A percentile compares a stretch with the other conserved stretches of the same genome.
Evolutionary conservation across 163 green algal species (phyloP).

Genomic region (Scenedesmus sp.): DNA sequence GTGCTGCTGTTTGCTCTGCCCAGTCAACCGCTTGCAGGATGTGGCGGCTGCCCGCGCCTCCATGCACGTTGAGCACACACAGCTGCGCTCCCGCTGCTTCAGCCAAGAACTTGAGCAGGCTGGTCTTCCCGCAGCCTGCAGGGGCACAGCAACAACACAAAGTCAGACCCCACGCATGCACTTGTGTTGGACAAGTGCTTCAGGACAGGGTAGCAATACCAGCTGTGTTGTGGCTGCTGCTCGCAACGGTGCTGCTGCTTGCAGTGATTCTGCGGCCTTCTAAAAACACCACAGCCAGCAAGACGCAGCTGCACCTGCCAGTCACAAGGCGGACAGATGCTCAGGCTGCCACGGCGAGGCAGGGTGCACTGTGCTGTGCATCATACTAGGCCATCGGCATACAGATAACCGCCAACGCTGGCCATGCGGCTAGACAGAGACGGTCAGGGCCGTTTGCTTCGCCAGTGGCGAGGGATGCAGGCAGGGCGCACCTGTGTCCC

Average conservation of each 20-base stretch:
- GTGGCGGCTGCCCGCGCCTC: conserved; percentile 23
- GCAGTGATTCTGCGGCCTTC: no score
- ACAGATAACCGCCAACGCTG: no score
- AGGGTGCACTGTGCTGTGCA: no score
- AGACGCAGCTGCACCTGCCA: no score
- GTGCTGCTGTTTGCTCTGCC: conserved; percentile 14
- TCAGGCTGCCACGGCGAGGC: no score
- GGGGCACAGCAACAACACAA: not conserved
- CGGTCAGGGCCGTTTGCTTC: no score
- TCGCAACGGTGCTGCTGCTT: no score
- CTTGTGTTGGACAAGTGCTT: not conserved
- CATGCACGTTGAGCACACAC: conserved; percentile 55
- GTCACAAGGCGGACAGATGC: no score
- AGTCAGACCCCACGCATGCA: not conserved
- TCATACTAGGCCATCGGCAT: no score
- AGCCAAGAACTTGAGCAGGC: conserved; percentile 54
- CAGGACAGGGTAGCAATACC: not conserved
- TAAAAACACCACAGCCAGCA: no score
- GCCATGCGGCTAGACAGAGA: no score
- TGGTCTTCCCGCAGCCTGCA: conserved; percentile 63
- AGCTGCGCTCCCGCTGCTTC: conserved; percentile 34
- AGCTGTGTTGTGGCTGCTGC: not conserved
- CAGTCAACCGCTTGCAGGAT: conserved; percentile 46
- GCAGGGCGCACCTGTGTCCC: conserved; percentile 45
- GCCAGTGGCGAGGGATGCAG: not conserved